Evolutionary conservation across 2,329 filamentous ascomycete species (phyloP), one percentile per base, ranked within the genome.

Genomic region (Teratosphaeriaceae sp.): DNA sequence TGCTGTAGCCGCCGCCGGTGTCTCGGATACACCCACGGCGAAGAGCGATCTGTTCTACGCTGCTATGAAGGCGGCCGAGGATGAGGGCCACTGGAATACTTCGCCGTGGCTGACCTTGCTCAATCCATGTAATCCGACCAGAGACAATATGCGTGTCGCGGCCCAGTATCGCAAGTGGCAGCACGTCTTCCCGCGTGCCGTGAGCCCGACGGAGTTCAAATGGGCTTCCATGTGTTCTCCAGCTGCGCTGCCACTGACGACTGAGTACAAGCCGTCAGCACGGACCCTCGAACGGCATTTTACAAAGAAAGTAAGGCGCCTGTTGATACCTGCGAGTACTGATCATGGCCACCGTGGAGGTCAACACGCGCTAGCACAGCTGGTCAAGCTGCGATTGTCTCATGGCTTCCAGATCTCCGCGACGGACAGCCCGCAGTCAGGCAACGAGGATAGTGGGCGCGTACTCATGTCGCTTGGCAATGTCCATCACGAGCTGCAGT

Each of bases 211-310:
- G 20, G 80, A 88, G 1, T 90, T 97, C 66, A 97, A 96, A 63
- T 98, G 92, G 92, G 94, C 95, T 61, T 92, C 90, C 2, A 71
- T 98, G 30, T 96, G 90, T 57, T 90, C 85, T 1, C 94, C 92
- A 13, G 94, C 92, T 18, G 82, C 90, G 2, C 80, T 98, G 19
- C 94, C 92, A 0, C 66, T 98, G 47, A 98, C 92, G 1, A 95
- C 89, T 0, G 92, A 97, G 57, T 90, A 92, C 57, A 95, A 97
- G 55, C 94, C 94, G 0, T 82, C 84, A 0, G 79, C 82, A 38
- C 72, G 80, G 16, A 88, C 96, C 60, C 80, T 98, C 43, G 82
- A 88, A 34, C 78, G 78, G 0, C 88, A 96, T 59, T 97, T 94
- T 58, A 78, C 92, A 47, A 59, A 57, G 45, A 49, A 50, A 23